Base-by-base conservation (phyloP, 148 eudicot species). In the Fagopyrum homotropicum region DNA sequence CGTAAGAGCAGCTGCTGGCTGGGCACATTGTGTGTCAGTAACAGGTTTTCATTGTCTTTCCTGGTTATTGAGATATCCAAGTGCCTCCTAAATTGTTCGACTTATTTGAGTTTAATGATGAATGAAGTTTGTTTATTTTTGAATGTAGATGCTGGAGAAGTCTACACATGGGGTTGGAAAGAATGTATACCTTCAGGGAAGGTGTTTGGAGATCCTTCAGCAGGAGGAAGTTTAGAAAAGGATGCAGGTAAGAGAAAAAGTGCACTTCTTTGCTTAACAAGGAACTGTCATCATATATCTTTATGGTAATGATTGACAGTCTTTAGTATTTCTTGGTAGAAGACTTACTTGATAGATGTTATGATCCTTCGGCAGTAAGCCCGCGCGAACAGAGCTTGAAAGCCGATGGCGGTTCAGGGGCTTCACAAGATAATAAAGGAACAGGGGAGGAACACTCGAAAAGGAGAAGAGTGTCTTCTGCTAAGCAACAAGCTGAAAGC, bases 161-260 rank as follows among this genome's bases (percentile, higher is more conserved):
- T 92, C 59, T 92, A 89, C 79, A 89, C 99, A 4, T 95, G 99
- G 99, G 99, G 99, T 75, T 95, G 98, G 99, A 95, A 88, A 85
- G 99, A 95, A 76, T 92, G 99, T 80, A 84, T 95, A 66, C 99
- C 99, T 10, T 88, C 96, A 26, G 99, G 97, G 19, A 95, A 89
- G 86, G 84, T 95, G 15, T 78, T 90, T 48, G 94, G 88, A 61
- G 94, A 88, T 57, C 76, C 91, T 76, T 72, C 93, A 14, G 47
- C 79, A 14, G 95, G 82, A 56, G 80, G 72, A 80, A 80, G 55
- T 77, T 76, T 66, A 69, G 97, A 90, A 76, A 90, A 87, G 80
- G 91, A 93, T 63, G 77, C 66, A 48, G 61, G 50, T 45, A 92
- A 88, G 63, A 78, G 80, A 71, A 83, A 83, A 9, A 75, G 80